Percentiles rank a stretch among this genome's conserved stretches.
Evolutionary conservation across 768 basidiomycete species (phyloP).

Genomic region (Calocybe cyanea): DNA sequence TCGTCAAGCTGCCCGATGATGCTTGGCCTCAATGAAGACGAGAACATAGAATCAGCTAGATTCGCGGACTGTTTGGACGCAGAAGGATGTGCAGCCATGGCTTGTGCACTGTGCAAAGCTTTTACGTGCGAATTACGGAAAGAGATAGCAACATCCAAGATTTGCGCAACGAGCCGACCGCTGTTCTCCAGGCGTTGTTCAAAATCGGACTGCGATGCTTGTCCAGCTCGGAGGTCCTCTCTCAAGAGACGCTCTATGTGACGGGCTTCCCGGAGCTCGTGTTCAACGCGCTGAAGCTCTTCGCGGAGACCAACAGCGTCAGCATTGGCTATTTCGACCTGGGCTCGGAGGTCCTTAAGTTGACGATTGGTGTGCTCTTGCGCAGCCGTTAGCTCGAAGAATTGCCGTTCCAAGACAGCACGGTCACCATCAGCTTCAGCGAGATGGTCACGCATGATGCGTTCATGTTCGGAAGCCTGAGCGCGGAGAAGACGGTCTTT

Average conservation of each 20-base stretch:
- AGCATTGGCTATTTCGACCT: conserved; percentile 60
- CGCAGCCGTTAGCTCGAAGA: conserved; percentile 63
- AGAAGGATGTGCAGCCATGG: conserved; percentile 52
- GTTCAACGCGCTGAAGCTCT: conserved; percentile 68
- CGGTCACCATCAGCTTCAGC: conserved; percentile 93
- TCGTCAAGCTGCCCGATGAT: conserved; percentile 53
- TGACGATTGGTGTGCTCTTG: conserved; percentile 60
- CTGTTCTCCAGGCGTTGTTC: conserved; percentile 66
- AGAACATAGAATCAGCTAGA: conserved; percentile 48
- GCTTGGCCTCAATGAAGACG: conserved; percentile 50
- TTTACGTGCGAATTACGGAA: conserved; percentile 77
- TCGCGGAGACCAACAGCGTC: conserved; percentile 69
- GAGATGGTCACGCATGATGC: conserved; percentile 78
- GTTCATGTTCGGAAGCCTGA: conserved; percentile 66
- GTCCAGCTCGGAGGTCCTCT: conserved; percentile 69
- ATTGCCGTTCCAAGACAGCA: conserved; percentile 87
- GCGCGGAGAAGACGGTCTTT: conserved; percentile 72
- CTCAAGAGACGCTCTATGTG: conserved; percentile 67
- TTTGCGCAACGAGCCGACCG: conserved; percentile 71
- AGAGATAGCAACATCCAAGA: conserved; percentile 74
- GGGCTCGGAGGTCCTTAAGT: conserved; percentile 57
- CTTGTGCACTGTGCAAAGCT: conserved; percentile 59
- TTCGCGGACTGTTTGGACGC: conserved; percentile 39
- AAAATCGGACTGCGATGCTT: conserved; percentile 61
- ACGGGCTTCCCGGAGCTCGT: conserved; percentile 64